phyloP scores from a whole-genome alignment of 495 filamentous ascomycete genomes.

The Neurospora cerealis region DNA sequence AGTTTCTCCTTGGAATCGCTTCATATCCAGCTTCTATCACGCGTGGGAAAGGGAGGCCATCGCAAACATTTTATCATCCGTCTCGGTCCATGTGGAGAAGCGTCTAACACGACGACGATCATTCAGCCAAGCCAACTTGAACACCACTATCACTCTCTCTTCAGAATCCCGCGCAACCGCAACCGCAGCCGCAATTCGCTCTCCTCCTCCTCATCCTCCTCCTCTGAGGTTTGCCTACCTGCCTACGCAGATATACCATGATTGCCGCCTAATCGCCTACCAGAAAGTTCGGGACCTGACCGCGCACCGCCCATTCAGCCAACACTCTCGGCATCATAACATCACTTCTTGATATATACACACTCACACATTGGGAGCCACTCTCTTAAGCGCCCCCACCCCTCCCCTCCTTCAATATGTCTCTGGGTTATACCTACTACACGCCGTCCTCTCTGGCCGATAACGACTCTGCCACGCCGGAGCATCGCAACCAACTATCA shows the following conservation, averaged over 20 bases:
- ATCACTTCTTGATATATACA: constrained; percentile 12
- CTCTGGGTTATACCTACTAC: constrained; percentile 19
- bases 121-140: neutral
- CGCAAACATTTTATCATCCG: neutral
- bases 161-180: constrained; percentile 7
- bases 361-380: neutral
- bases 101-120: neutral
- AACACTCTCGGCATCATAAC: neutral
- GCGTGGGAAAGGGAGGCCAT: neutral
- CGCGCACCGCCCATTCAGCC: constrained; percentile 3
- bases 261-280: constrained; percentile 10
- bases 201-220: neutral
- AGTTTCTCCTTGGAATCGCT: neutral
- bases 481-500: constrained; percentile 17
- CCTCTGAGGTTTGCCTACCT: neutral
- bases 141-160: neutral
- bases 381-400: constrained; percentile 1
- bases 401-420: constrained; percentile 18
- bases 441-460: constrained; percentile 18
- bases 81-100: neutral
- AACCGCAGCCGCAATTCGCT: constrained; percentile 6
- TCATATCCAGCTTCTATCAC: neutral
- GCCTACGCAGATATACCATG: constrained; percentile 7
- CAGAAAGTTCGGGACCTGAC: constrained; percentile 6
- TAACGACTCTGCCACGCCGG: constrained; percentile 10